Evolutionary conservation across 176 grass and related monocot species (phyloP).

Genomic region (Zea luxurians): DNA sequence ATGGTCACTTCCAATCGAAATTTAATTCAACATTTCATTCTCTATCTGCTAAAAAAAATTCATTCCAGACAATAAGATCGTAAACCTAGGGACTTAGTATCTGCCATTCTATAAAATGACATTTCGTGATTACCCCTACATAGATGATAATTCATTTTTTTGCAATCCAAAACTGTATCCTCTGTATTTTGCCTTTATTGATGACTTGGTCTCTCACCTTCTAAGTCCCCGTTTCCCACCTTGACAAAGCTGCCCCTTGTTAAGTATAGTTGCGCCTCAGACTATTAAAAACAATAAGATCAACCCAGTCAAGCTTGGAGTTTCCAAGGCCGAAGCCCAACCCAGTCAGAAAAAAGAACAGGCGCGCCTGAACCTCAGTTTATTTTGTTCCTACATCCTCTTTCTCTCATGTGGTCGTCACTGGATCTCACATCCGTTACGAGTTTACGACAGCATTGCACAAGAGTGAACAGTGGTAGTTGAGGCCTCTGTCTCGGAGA

Average conservation of each 20-base stretch:
- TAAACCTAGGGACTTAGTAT: neutral
- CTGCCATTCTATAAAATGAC: neutral
- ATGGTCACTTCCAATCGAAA: neutral
- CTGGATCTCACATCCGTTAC: neutral
- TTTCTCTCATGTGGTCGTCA: neutral
- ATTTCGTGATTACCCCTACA: neutral
- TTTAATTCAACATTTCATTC: neutral
- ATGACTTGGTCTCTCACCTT: neutral
- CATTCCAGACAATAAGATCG: neutral
- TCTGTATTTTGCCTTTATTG: constrained; percentile 1
- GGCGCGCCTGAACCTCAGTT: neutral
- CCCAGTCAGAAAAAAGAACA: neutral
- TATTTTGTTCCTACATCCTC: neutral
- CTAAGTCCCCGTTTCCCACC: neutral
- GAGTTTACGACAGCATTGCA: neutral
- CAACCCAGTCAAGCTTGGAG: neutral
- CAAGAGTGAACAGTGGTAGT: neutral
- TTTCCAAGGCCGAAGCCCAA: neutral
- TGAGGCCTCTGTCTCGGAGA: neutral
- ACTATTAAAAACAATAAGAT: neutral
- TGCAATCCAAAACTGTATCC: neutral
- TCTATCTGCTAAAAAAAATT: neutral
- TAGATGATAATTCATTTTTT: neutral
- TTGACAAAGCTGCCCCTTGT: neutral
- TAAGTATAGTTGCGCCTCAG: neutral